Percentiles rank a stretch among this genome's conserved stretches.
These are phyloP conservation scores for Aspergillus pseudoglaucus DNA, from an alignment of 2,329 filamentous ascomycete genomes.

Conservation along the genomic window DNA sequence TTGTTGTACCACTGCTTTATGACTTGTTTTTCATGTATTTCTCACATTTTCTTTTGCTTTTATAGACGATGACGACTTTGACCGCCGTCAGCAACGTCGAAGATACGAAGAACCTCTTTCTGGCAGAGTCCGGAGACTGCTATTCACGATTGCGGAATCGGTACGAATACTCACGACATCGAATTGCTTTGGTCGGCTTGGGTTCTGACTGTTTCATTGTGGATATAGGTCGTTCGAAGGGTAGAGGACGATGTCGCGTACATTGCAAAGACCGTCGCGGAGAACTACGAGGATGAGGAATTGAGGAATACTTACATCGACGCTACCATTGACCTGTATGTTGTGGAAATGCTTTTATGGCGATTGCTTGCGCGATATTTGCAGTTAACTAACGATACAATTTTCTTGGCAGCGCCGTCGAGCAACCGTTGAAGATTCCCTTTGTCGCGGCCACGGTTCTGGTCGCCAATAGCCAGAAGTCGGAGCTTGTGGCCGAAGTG, in stretches of 20 bases:
- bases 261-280: conserved; percentile 69
- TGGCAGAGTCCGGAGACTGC: conserved; percentile 67
- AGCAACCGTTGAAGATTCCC: conserved; percentile 97
- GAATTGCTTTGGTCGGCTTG: background rate
- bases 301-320: conserved; percentile 66
- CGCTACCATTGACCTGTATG: conserved; percentile 66
- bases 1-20: background rate
- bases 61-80: conserved; percentile 69
- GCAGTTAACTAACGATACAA: conserved; percentile 13
- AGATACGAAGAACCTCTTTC: conserved; percentile 67
- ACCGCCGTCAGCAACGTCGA: conserved; percentile 64
- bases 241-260: conserved; percentile 71
- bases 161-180: conserved; percentile 24
- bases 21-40: conserved; percentile 1
- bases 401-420: conserved; percentile 50
- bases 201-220: conserved; percentile 1
- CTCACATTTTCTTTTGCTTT: conserved; percentile 20
- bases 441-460: conserved; percentile 82
- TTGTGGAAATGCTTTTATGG: conserved; percentile 3
- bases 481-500: conserved; percentile 66
- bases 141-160: conserved; percentile 75
- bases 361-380: conserved; percentile 3
- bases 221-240: conserved; percentile 56
- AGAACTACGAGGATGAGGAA: conserved; percentile 80
- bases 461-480: conserved; percentile 68